Evolutionary conservation across 208 protist species (phyloP).

Genomic region (Wallacemonas sp.): DNA sequence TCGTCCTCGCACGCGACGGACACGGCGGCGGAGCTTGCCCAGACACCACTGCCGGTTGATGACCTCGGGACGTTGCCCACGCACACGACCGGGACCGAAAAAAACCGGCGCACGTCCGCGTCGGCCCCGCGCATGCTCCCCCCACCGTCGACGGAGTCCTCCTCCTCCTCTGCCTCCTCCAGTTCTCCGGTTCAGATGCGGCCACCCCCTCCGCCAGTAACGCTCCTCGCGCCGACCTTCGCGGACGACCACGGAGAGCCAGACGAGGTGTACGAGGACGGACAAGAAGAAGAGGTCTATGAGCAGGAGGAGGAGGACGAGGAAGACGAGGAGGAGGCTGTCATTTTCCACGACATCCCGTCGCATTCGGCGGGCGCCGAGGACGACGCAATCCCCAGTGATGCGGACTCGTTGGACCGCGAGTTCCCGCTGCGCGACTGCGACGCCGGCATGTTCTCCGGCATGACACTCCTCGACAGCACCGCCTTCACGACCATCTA

Average conservation of each 20-base stretch:
- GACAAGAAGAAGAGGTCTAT: constrained; percentile 12
- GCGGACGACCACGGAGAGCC: background rate
- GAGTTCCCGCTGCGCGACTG: constrained; percentile 9
- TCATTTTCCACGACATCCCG: constrained; percentile 8
- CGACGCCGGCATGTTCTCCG: background rate
- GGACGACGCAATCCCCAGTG: background rate
- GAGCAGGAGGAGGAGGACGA: constrained; percentile 12
- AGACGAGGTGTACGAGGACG: constrained; percentile 15
- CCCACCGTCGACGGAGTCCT: constrained; percentile 11
- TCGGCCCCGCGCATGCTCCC: constrained; percentile 9
- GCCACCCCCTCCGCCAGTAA: background rate
- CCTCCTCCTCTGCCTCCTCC: constrained; percentile 4
- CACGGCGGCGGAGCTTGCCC: no score
- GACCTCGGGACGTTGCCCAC: background rate
- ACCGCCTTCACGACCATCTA: background rate
- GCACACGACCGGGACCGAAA: background rate
- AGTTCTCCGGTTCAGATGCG: background rate
- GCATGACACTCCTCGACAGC: constrained; percentile 14
- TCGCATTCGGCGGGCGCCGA: background rate
- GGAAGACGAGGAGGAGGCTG: background rate
- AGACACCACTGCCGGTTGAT: background rate
- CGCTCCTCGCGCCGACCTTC: background rate
- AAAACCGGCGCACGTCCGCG: background rate
- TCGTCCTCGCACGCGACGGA: no score
- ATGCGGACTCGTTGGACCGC: background rate